Base-by-base conservation (phyloP, 2,329 filamentous ascomycete species). In the Calonectria crousiana region DNA sequence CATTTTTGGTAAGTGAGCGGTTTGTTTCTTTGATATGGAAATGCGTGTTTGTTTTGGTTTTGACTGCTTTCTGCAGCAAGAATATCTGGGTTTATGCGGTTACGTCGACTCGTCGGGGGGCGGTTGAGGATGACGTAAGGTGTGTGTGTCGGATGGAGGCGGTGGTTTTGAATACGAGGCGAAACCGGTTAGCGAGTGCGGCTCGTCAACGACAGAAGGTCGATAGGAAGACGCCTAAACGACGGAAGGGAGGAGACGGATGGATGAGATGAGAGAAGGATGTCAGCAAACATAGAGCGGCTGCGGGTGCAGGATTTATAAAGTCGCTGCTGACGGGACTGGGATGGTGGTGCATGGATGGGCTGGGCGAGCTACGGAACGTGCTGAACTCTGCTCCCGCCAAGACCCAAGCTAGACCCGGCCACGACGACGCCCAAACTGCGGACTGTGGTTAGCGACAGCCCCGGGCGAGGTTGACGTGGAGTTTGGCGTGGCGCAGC, bases 1-100 rank as follows among this genome's bases (percentile, higher is more conserved):
- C 88, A 90, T 90, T 76, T 77, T 83, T 84, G 71, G 9, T 1
- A 16, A 44, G 36, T 38, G 60, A 53, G 28, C 66, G 18, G 44
- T 47, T n/a, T 20, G 36, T 38, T 23, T 47, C 9, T n/a, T 47
- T 23, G 44, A 2, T 47, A n/a, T 13, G 10, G n/a, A 8, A 47
- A 47, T 67, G 28, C 56, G 53, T 34, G 32, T 34, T 30, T 28
- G 30, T 70, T 56, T 52, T 36, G 38, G 53, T 58, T 65, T 20
- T 65, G 70, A 41, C 44, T 23, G 44, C 44, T 58, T 47, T 74
- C 67, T 58, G 58, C 38, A 49, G 64, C 26, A 10, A 36, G 30
- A 49, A 36, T 41, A 49, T 44, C 66, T 71, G 71, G 65, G 60
- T 56, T 72, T 76, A 62, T 49, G 36, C 68, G 38, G 28, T 66